A percentile compares a stretch with the other conserved stretches of the same genome.
Evolutionary conservation across 495 filamentous ascomycete genomes (phyloP).

Genomic region (Tuber brumale): DNA sequence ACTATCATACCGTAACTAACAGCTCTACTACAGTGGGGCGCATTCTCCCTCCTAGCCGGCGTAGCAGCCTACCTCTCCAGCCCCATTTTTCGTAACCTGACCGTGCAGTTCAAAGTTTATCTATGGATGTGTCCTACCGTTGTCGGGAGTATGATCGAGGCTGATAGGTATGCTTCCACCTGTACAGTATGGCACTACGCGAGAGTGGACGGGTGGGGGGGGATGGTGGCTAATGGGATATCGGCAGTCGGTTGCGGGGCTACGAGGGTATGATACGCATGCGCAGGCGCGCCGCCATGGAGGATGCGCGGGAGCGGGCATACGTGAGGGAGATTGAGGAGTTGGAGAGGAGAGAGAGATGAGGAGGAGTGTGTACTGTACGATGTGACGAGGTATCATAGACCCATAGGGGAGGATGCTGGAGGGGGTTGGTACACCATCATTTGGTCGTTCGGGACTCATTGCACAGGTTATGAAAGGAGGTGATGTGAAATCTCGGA

Average conservation of each 20-base stretch:
- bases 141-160: constrained; percentile 39
- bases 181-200: neutral
- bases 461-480: neutral
- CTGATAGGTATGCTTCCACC: constrained; percentile 26
- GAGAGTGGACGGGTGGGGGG: neutral
- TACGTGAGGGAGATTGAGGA: constrained; percentile 29
- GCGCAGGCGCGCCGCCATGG: constrained; percentile 23
- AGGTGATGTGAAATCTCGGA: neutral
- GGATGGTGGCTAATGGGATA: neutral
- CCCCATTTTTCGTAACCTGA: constrained; percentile 36
- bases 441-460: neutral
- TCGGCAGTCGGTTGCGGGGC: constrained; percentile 30
- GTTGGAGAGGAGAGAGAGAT: constrained; percentile 24
- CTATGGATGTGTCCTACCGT: constrained; percentile 41
- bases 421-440: neutral
- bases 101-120: constrained; percentile 38
- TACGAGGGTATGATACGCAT: constrained; percentile 33
- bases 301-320: constrained; percentile 23
- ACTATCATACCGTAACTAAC: neutral
- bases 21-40: constrained; percentile 30
- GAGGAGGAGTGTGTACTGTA: neutral
- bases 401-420: neutral
- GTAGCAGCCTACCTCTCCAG: constrained; percentile 26
- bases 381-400: neutral
- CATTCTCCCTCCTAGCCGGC: constrained; percentile 27